Conservation (phyloP, 805 yeast genomes). For the Kodamaea lidongshanica region DNA sequence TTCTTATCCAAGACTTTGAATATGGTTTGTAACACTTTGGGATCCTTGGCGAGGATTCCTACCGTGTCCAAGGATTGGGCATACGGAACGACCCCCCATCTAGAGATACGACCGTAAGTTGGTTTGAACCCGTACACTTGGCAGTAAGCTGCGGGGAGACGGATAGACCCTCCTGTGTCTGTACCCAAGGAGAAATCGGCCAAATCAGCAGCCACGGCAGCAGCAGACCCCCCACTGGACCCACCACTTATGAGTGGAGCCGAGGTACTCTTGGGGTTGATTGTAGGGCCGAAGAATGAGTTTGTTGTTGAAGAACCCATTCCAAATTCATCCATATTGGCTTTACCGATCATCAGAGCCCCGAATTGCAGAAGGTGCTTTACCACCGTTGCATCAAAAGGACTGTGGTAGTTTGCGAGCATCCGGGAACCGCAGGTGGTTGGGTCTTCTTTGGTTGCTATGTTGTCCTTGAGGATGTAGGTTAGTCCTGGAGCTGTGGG, state of each 20-base stretch:
- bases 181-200: slow-evolving; percentile 83
- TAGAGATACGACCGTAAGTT: slow-evolving; percentile 81
- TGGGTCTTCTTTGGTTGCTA: slow-evolving; percentile 52
- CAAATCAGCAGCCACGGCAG: slow-evolving; percentile 70
- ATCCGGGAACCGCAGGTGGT: slow-evolving; percentile 79
- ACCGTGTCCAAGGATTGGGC: slow-evolving; percentile 95
- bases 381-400: slow-evolving; percentile 76
- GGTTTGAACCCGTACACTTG: slow-evolving; percentile 89
- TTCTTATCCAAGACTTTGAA: slow-evolving; percentile 50
- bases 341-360: slow-evolving; percentile 60
- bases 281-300: slow-evolving; percentile 50
- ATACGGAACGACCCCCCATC: slow-evolving; percentile 89
- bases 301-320: slow-evolving; percentile 79
- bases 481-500: slow-evolving; percentile 21
- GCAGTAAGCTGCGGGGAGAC: slow-evolving; percentile 87
- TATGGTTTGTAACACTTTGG: slow-evolving; percentile 41
- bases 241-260: slow-evolving; percentile 60
- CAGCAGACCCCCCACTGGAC: slow-evolving; percentile 94
- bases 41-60: slow-evolving; percentile 61
- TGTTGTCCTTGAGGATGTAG: slow-evolving; percentile 64
- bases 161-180: slow-evolving; percentile 95
- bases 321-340: slow-evolving; percentile 95
- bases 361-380: slow-evolving; percentile 48
- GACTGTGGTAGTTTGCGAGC: slow-evolving; percentile 56
- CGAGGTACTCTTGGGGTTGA: slow-evolving; percentile 41